Evolutionary conservation across 2,329 filamentous ascomycete genomes (phyloP), one percentile per base, ranked within the genome.

Genomic region (Epichloe coenophiala): DNA sequence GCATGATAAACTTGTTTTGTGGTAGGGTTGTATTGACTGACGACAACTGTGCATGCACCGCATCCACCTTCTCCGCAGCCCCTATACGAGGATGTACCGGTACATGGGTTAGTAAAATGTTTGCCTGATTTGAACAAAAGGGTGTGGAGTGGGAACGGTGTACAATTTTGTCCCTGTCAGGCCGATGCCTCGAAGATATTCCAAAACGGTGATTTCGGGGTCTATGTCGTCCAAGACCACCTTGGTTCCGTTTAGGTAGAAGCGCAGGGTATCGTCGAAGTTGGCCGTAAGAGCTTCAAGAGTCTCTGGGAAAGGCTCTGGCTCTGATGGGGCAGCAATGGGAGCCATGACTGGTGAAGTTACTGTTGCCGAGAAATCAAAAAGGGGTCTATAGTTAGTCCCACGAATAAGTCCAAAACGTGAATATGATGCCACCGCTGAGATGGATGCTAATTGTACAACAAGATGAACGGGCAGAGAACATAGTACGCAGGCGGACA

Each of bases 21-120:
- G 3, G 88, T 95, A 1, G 89, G 89, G 62, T 97, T 97, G 63
- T 84, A 84, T 66, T 97, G 90, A 55, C 88, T 95, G 40, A 98
- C 78, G 33, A 98, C 90, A 44, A 97, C 88, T 42, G 91, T 97
- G 64, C 91, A 97, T 56, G 93, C 93, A 60, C 93, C 93, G 63
- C 93, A 98, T 2, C 93, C 93, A 55, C 93, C 93, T 71, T 98
- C 93, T 47, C 88, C 88, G 70, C 93, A 98, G 45, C 93, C 93
- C 13, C 77, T 81, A 55, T 21, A 36, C 11, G 19, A 36, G 7
- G 35, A 35, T 31, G 11, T n/a, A n/a, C n/a, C n/a, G 7, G 47
- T 15, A n/a, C 15, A 21, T 48, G 27, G 13, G 38, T 45, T 21
- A 52, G 44, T 31, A 6, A 37, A n/a, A 2, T 23, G 27, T 15